A percentile compares a stretch with the other conserved stretches of the same genome.
phyloP scores from a whole-genome alignment of 805 yeast species.

The Kregervanrija pseudodelftensis region DNA sequence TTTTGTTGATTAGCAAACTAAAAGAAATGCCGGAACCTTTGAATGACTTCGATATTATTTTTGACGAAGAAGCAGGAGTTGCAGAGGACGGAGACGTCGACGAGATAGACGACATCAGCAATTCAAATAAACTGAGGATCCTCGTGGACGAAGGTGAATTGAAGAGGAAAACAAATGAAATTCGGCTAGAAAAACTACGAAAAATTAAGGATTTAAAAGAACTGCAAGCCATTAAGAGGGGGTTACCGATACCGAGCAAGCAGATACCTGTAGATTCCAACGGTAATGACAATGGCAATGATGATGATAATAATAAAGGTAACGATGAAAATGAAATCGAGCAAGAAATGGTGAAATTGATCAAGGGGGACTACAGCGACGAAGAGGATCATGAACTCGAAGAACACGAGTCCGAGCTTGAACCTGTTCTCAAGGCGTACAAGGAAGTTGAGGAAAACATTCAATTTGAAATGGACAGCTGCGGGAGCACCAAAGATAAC shows the following conservation, averaged over 20 bases:
- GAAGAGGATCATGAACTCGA: too few species aligned
- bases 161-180: not conserved
- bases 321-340: slow-evolving; percentile 4
- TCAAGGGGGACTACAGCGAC: not conserved
- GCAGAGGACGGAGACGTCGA: not conserved
- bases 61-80: not conserved
- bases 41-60: slow-evolving; percentile 13
- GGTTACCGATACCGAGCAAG: slow-evolving; percentile 7
- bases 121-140: not conserved
- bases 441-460: too few species aligned
- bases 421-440: too few species aligned
- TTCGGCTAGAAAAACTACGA: not conserved
- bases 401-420: too few species aligned
- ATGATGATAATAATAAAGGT: too few species aligned
- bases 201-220: not conserved
- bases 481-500: too few species aligned
- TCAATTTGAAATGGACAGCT: too few species aligned
- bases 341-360: not conserved
- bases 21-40: slow-evolving; percentile 9
- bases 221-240: slow-evolving; percentile 2
- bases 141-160: slow-evolving; percentile 7
- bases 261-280: not conserved
- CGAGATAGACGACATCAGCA: not conserved
- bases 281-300: too few species aligned
- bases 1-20: slow-evolving; percentile 3